Conservation (phyloP, 441 rosid species). For the Metrosideros polymorpha region DNA sequence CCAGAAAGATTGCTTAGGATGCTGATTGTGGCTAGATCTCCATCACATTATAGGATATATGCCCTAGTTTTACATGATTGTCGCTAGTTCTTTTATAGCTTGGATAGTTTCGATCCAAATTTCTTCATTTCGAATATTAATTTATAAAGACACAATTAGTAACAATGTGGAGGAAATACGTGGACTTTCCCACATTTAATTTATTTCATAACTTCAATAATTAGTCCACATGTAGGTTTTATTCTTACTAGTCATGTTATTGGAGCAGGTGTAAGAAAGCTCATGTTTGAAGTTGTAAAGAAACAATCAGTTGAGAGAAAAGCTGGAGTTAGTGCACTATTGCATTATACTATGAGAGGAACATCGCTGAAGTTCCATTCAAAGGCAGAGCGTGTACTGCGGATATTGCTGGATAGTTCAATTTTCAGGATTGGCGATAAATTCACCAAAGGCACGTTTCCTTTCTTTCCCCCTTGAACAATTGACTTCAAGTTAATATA, state of each 20-base stretch:
- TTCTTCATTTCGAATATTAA: not conserved
- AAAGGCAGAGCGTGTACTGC: slow-evolving; percentile 47
- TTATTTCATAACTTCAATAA: not conserved
- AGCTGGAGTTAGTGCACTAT: slow-evolving; percentile 57
- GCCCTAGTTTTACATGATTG: not conserved
- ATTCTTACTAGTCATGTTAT: not conserved
- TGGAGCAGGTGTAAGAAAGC: slow-evolving; percentile 53
- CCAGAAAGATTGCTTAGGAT: not conserved
- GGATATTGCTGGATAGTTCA: slow-evolving; percentile 40
- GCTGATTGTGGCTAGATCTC: not conserved
- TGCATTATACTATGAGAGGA: slow-evolving; percentile 67
- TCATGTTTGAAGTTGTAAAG: slow-evolving; percentile 59
- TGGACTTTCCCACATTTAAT: not conserved
- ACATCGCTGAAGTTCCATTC: slow-evolving; percentile 59
- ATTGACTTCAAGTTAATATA: not conserved
- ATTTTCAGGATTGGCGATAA: slow-evolving; percentile 41
- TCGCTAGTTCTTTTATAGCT: not conserved
- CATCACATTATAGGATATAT: not conserved
- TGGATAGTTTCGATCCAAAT: not conserved
- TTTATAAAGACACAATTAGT: not conserved
- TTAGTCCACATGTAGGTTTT: not conserved
- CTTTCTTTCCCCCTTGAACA: not conserved
- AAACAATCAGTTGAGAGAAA: slow-evolving; percentile 38
- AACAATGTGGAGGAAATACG: not conserved
- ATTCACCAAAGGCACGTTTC: slow-evolving; percentile 45